Base-by-base conservation (phyloP, 768 basidiomycete genomes). In the Russula olivacea region DNA sequence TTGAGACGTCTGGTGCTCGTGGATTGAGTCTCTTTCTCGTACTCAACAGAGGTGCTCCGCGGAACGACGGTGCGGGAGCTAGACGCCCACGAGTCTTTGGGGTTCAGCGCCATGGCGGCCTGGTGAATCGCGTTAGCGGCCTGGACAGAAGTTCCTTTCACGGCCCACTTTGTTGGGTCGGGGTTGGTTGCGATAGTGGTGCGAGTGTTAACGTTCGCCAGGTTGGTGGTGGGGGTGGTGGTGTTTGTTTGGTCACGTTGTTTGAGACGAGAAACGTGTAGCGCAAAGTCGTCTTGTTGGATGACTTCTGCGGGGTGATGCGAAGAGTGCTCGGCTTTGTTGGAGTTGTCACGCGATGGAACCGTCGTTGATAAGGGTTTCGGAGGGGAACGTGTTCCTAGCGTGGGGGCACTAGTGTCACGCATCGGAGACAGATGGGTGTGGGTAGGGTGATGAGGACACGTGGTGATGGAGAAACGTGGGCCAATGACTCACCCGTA, bases 141-240 rank as follows among this genome's bases (percentile, higher is more conserved):
- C 74, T 91, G 89, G 55, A 93, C 92, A 21, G 90, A 87, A 50
- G 92, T 93, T 74, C 91, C 89, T 69, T 88, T 88, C 63, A 90
- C 83, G 62, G 72, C 71, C 87, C 87, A 89, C 79, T 79, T 84
- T 69, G 84, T 80, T 47, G 90, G 89, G 56, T 85, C 78, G 15
- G 74, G 74, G n/a, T 80, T 80, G 17, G 76, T 75, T 51, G 34
- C 19, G n/a, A 74, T 72, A 58, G 69, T 54, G 34, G 69, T 65
- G 65, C 75, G 71, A 15, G 74, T 65, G 58, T 68, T 68, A 61
- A 68, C 58, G 55, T 69, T 66, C 55, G 69, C 70, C 61, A 68
- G 69, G 50, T 63, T 59, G 63, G 64, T 36, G 32, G 63, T 6
- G 17, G 14, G 47, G 59, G 25, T 3, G 28, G 61, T 43, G 25